Evolutionary conservation across 2,329 filamentous ascomycete species (phyloP).

Genomic region (Ceratocystis alfenasii): DNA sequence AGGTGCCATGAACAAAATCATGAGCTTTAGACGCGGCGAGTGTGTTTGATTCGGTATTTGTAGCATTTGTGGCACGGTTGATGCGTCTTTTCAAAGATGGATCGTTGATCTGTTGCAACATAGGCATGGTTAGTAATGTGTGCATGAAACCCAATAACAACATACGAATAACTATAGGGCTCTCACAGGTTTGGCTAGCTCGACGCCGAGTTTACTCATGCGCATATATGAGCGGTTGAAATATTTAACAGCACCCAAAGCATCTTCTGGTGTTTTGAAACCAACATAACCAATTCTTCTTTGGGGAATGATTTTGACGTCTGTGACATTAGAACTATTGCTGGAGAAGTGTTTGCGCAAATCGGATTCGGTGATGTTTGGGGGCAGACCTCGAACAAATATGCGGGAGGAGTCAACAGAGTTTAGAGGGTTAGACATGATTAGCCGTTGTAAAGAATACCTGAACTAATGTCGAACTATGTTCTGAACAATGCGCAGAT

Average conservation of each 20-base stretch:
- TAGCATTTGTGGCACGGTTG: constrained; percentile 5
- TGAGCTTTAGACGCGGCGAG: background rate
- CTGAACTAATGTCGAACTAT: background rate
- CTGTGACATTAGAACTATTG: constrained; percentile 64
- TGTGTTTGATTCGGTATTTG: constrained; percentile 2
- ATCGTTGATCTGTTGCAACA: constrained; percentile 22
- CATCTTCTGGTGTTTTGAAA: constrained; percentile 72
- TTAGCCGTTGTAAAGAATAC: background rate
- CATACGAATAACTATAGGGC: background rate
- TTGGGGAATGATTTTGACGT: constrained; percentile 80
- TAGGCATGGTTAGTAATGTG: background rate
- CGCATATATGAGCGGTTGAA: constrained; percentile 93
- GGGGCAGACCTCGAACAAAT: constrained; percentile 75
- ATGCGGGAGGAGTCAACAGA: constrained; percentile 52
- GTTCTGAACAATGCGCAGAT: background rate
- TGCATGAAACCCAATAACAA: background rate
- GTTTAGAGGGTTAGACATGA: background rate
- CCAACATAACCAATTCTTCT: constrained; percentile 92
- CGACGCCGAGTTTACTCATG: constrained; percentile 86
- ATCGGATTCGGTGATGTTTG: constrained; percentile 70
- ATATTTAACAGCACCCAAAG: constrained; percentile 74
- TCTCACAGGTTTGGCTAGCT: constrained; percentile 68
- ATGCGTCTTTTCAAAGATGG: constrained; percentile 18
- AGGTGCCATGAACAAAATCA: constrained; percentile 25
- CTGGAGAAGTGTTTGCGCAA: constrained; percentile 79